A percentile compares a stretch with the other conserved stretches of the same genome.
Evolutionary conservation across 176 grass and related monocot species (phyloP).

Genomic region (Rhipidocladum racemiflorum): DNA sequence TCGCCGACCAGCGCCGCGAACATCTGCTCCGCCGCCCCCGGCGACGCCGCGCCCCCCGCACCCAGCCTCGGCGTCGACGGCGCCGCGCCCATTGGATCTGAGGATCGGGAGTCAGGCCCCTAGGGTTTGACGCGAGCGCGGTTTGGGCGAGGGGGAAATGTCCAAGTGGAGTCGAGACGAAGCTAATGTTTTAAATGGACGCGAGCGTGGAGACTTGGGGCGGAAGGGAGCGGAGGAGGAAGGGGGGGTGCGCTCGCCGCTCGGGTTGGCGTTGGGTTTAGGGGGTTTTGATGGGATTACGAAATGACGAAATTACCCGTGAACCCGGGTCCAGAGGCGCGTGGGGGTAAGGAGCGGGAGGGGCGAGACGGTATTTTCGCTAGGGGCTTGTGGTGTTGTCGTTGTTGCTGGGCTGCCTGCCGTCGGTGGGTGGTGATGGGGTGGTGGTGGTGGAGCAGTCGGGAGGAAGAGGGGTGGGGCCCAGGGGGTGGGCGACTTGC

Average conservation of each 20-base stretch:
- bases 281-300: slow-evolving; percentile 6
- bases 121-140: slow-evolving; percentile 45
- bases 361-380: not conserved
- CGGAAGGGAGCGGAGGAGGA: slow-evolving; percentile 2
- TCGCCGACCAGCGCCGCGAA: slow-evolving; percentile 77
- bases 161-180: slow-evolving; percentile 42
- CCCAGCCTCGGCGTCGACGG: slow-evolving; percentile 82
- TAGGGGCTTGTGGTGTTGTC: not conserved
- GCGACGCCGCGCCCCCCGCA: slow-evolving; percentile 14
- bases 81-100: slow-evolving; percentile 85
- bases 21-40: slow-evolving; percentile 68
- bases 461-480: not conserved
- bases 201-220: slow-evolving; percentile 40
- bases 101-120: not conserved
- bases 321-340: too few relatives aligned
- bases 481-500: slow-evolving; percentile 50
- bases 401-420: slow-evolving; percentile 28
- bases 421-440: slow-evolving; percentile 44
- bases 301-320: not conserved
- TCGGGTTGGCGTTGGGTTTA: slow-evolving; percentile 26
- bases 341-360: not conserved
- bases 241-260: slow-evolving; percentile 9
- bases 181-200: slow-evolving; percentile 53
- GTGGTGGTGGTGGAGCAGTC: slow-evolving; percentile 49
- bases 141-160: slow-evolving; percentile 9